These are phyloP conservation scores for Volvox reticuliferus DNA, from an alignment of 139 green algal genomes.

Conservation along the genomic window DNA sequence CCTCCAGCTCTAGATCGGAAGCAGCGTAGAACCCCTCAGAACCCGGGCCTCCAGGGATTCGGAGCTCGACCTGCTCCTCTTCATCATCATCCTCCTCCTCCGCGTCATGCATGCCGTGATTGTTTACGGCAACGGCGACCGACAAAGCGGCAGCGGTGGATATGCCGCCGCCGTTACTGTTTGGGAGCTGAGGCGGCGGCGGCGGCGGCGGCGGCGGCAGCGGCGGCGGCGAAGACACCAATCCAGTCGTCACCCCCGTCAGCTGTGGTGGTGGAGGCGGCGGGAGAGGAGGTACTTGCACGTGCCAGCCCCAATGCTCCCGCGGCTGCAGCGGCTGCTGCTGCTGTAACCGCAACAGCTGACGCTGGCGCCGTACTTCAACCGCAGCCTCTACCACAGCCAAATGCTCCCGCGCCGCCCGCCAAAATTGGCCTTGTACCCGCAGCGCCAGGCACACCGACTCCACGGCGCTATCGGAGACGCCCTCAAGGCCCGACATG, in stretches of 20 bases:
- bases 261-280: background rate
- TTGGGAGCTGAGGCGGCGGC: background rate
- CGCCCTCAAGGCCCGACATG: conserved; percentile 3
- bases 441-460: conserved; percentile 32
- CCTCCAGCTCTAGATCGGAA: too few relatives aligned
- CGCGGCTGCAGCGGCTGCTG: conserved; percentile 10
- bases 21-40: too few relatives aligned
- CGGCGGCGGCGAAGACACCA: background rate
- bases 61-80: background rate
- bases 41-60: too few relatives aligned
- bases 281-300: background rate
- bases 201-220: background rate
- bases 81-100: background rate
- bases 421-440: conserved; percentile 44
- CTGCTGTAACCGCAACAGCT: background rate
- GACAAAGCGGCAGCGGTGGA: background rate
- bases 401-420: background rate
- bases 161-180: background rate
- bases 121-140: background rate
- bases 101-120: background rate
- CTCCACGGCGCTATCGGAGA: conserved; percentile 28
- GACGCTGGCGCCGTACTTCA: background rate
- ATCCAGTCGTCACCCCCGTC: background rate
- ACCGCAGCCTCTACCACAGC: conserved; percentile 10
- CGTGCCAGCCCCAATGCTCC: conserved; percentile 39